Evolutionary conservation across 495 filamentous ascomycete species (phyloP).

Genomic region (Daldinia bambusicola): DNA sequence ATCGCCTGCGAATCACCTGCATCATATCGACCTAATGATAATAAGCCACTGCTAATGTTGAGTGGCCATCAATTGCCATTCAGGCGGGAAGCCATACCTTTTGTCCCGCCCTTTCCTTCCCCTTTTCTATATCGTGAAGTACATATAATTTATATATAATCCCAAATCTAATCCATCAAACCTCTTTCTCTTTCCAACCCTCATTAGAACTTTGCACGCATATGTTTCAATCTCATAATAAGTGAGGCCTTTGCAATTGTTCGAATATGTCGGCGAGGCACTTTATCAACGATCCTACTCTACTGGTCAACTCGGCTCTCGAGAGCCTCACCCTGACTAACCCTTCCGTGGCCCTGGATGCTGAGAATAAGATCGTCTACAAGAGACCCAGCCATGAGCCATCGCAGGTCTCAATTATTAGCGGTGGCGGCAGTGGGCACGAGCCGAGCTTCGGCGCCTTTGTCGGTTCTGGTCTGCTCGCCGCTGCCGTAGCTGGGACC

Average conservation of each 20-base stretch:
- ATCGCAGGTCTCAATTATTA: constrained; percentile 79
- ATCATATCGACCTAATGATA: background rate
- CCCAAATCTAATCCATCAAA: background rate
- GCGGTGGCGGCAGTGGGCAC: constrained; percentile 91
- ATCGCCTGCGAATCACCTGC: too few species aligned
- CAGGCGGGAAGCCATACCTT: background rate
- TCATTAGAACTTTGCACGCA: background rate
- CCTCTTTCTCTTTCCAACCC: background rate
- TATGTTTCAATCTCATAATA: constrained; percentile 11
- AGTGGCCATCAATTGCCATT: background rate
- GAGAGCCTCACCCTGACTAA: constrained; percentile 83
- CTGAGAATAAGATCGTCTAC: constrained; percentile 86
- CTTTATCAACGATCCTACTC: constrained; percentile 87
- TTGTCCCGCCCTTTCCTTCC: background rate
- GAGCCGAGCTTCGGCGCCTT: constrained; percentile 87
- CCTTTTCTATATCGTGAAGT: background rate
- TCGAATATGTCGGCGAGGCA: constrained; percentile 75
- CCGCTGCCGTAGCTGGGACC: constrained; percentile 86
- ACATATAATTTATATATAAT: constrained; percentile 5
- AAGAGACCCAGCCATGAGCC: constrained; percentile 64
- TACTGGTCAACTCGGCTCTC: constrained; percentile 82
- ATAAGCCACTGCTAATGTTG: background rate
- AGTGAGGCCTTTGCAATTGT: constrained; percentile 17
- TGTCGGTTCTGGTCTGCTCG: constrained; percentile 77
- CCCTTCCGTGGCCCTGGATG: constrained; percentile 83